Percentiles rank a stretch among this genome's conserved stretches.
Evolutionary conservation across 1,139 yeast species (phyloP).

Genomic region (Saccharomyces hybrid): DNA sequence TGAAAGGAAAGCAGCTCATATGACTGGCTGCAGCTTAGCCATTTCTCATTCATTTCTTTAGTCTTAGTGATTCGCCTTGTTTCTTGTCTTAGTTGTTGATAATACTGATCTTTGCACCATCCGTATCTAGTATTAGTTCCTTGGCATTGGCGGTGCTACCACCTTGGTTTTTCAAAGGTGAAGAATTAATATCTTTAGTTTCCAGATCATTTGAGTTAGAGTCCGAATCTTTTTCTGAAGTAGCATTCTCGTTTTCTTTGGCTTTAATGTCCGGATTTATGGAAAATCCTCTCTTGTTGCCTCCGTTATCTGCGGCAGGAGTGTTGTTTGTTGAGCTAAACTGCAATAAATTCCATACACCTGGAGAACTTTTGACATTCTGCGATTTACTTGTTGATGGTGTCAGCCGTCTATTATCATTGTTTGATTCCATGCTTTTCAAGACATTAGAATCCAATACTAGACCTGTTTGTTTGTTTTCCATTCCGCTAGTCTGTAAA

Average conservation of each 20-base stretch:
- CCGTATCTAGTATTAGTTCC: slow-evolving; percentile 26
- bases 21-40: not conserved
- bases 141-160: not conserved
- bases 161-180: slow-evolving; percentile 17
- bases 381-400: slow-evolving; percentile 8
- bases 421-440: not conserved
- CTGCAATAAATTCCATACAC: slow-evolving; percentile 72
- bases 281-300: slow-evolving; percentile 3
- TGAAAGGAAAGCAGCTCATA: not conserved
- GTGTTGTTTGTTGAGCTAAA: slow-evolving; percentile 47
- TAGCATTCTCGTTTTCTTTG: slow-evolving; percentile 2
- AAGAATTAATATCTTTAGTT: slow-evolving; percentile 10
- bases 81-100: slow-evolving; percentile 11
- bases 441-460: not conserved
- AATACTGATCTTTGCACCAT: slow-evolving; percentile 27
- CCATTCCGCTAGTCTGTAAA: not conserved
- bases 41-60: not conserved
- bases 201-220: slow-evolving; percentile 4
- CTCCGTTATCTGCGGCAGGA: slow-evolving; percentile 16
- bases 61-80: not conserved
- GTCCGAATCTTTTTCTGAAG: slow-evolving; percentile 5
- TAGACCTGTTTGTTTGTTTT: not conserved
- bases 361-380: slow-evolving; percentile 42
- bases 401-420: slow-evolving; percentile 3
- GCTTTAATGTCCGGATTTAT: slow-evolving; percentile 2